A percentile compares a stretch with the other conserved stretches of the same genome.
Evolutionary conservation across 169 alveolate genomes (phyloP).

Genomic region (Cryptosporidium ubiquitum): DNA sequence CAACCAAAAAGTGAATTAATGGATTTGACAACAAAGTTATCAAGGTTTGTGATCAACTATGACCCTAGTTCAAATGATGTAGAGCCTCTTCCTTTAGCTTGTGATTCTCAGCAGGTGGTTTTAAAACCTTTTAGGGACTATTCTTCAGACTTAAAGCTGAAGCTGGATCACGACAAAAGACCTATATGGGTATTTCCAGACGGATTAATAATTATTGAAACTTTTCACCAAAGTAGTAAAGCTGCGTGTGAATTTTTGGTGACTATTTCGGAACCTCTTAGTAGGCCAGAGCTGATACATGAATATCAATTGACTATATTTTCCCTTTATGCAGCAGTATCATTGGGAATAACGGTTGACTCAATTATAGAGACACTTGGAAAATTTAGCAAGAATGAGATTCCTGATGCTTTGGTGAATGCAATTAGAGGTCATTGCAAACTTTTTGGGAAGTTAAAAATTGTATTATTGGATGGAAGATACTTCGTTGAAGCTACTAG

Average conservation of each 20-base stretch:
- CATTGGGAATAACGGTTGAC: conserved; percentile 93
- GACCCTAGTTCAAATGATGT: conserved; percentile 2
- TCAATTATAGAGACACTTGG: conserved; percentile 91
- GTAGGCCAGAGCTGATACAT: conserved; percentile 96
- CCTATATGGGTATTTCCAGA: conserved; percentile 93
- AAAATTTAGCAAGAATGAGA: conserved; percentile 90
- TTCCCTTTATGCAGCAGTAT: conserved; percentile 96
- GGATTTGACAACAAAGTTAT: conserved; percentile 58
- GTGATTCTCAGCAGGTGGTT: conserved; percentile 60
- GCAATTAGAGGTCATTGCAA: conserved; percentile 81
- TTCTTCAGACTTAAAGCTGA: conserved; percentile 80
- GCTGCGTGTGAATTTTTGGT: conserved; percentile 96
- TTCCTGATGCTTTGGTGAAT: conserved; percentile 86
- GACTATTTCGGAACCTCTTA: conserved; percentile 98
- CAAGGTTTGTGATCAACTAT: conserved; percentile 62
- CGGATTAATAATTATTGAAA: conserved; percentile 86
- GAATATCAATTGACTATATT: conserved; percentile 92
- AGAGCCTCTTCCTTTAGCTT: conserved; percentile 51
- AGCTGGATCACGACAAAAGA: conserved; percentile 83
- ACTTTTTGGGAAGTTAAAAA: conserved; percentile 92
- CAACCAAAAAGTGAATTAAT: neutral
- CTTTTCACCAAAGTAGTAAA: conserved; percentile 83
- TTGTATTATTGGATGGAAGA: conserved; percentile 91
- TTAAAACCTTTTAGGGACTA: conserved; percentile 83
- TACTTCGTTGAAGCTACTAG: conserved; percentile 93